A percentile compares a stretch with the other conserved stretches of the same genome.
Evolutionary conservation across 2,329 filamentous ascomycete species (phyloP).

Genomic region (Tolypocladium paradoxum): DNA sequence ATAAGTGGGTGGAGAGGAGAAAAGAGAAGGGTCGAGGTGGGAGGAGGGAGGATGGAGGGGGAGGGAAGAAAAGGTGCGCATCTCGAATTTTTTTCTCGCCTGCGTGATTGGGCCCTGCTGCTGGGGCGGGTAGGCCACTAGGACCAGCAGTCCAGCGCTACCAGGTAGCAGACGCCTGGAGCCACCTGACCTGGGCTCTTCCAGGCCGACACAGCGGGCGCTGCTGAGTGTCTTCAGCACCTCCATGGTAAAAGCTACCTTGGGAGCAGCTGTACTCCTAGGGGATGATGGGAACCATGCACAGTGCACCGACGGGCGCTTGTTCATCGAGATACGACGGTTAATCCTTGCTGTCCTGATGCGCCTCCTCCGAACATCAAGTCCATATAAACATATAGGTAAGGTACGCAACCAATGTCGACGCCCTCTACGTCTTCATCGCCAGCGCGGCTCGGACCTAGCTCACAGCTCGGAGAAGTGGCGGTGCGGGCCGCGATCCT

Average conservation of each 20-base stretch:
- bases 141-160: background rate
- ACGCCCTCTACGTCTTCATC: too few species aligned
- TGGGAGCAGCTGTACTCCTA: too few species aligned
- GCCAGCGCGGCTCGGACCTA: background rate
- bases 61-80: conserved; percentile 14
- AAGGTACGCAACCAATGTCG: too few species aligned
- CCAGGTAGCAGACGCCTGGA: background rate
- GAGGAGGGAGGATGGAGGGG: conserved; percentile 17
- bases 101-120: conserved; percentile 23
- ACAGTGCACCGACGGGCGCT: too few species aligned
- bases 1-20: conserved; percentile 7
- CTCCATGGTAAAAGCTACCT: too few species aligned
- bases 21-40: conserved; percentile 12
- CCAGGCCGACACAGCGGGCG: too few species aligned
- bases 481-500: background rate
- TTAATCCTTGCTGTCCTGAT: too few species aligned
- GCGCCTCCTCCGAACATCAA: too few species aligned
- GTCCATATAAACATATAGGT: too few species aligned
- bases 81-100: conserved; percentile 25
- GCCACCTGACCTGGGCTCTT: too few species aligned
- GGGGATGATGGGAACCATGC: too few species aligned
- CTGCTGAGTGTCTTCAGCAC: background rate
- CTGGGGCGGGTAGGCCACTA: background rate
- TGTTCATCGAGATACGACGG: too few species aligned
- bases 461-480: background rate